Evolutionary conservation across 768 basidiomycete genomes (phyloP).

Genomic region (Panellus pusillus): DNA sequence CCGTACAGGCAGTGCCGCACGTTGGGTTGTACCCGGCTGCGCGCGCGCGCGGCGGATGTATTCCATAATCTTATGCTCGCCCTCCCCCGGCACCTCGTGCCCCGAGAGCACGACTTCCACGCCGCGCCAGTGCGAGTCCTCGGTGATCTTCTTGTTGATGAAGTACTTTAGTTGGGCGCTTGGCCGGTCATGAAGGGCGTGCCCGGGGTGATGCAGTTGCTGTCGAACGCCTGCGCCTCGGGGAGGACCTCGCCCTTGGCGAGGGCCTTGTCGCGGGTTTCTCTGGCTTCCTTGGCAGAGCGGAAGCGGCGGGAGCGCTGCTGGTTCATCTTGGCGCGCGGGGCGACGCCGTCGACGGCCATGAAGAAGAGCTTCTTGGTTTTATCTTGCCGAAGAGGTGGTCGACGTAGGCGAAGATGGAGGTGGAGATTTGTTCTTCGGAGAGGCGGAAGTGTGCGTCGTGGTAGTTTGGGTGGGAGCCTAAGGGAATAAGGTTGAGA

Average conservation of each 20-base stretch:
- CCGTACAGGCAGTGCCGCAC: conserved; percentile 97
- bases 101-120: conserved; percentile 93
- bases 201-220: conserved; percentile 97
- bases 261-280: conserved; percentile 83
- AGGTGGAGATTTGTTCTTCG: conserved; percentile 96
- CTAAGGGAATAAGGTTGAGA: conserved; percentile 32
- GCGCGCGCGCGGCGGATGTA: conserved; percentile 94
- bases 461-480: conserved; percentile 96
- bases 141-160: conserved; percentile 95
- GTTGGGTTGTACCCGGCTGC: conserved; percentile 97
- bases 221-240: conserved; percentile 96
- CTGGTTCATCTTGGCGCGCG: conserved; percentile 99
- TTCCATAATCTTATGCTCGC: conserved; percentile 99
- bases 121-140: conserved; percentile 93
- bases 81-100: conserved; percentile 99
- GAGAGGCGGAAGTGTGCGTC: conserved; percentile 94
- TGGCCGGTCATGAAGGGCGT: conserved; percentile 96
- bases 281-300: conserved; percentile 89
- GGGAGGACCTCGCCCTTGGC: conserved; percentile 89
- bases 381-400: conserved; percentile 96
- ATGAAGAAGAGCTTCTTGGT: conserved; percentile 96
- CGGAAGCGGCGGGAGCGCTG: conserved; percentile 92
- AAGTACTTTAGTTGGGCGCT: conserved; percentile 94
- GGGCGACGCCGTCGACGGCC: conserved; percentile 97
- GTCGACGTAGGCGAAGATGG: conserved; percentile 96